Conservation (phyloP, 768 basidiomycete genomes). For the Leccinum truebloodii region DNA sequence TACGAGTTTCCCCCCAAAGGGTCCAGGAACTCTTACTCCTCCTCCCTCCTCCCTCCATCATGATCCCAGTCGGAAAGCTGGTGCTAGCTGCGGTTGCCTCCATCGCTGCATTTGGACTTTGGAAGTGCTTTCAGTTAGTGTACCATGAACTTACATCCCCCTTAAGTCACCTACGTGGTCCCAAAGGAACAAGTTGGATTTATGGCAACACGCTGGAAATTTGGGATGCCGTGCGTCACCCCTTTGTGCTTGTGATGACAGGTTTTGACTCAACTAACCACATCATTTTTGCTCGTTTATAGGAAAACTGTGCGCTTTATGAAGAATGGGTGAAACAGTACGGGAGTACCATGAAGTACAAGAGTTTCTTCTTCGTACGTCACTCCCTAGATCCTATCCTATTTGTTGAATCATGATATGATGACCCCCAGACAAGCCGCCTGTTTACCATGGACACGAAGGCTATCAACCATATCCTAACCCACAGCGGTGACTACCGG, state of each 20-base stretch:
- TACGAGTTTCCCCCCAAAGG: too few relatives aligned
- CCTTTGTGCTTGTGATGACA: neutral
- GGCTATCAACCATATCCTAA: constrained; percentile 9
- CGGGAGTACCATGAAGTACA: constrained; percentile 15
- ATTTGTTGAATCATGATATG: neutral
- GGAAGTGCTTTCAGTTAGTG: constrained; percentile 19
- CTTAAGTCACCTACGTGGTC: constrained; percentile 45
- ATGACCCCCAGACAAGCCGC: neutral
- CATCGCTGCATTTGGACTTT: constrained; percentile 3
- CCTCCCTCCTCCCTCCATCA: neutral
- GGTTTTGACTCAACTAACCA: neutral
- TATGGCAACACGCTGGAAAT: constrained; percentile 53
- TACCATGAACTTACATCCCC: constrained; percentile 42
- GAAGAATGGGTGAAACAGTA: constrained; percentile 20
- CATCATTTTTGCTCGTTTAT: neutral
- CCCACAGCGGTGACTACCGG: constrained; percentile 4
- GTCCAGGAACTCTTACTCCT: too few relatives aligned
- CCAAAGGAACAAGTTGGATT: constrained; percentile 44
- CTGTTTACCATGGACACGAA: constrained; percentile 5
- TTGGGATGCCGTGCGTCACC: constrained; percentile 36
- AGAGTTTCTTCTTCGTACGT: constrained; percentile 13
- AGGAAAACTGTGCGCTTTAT: constrained; percentile 9
- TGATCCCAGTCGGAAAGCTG: constrained; percentile 7
- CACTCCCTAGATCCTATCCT: too few relatives aligned
- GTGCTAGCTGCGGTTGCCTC: constrained; percentile 6